Evolutionary conservation across 768 basidiomycete species (phyloP).

Genomic region (Fomitopsis serialis): DNA sequence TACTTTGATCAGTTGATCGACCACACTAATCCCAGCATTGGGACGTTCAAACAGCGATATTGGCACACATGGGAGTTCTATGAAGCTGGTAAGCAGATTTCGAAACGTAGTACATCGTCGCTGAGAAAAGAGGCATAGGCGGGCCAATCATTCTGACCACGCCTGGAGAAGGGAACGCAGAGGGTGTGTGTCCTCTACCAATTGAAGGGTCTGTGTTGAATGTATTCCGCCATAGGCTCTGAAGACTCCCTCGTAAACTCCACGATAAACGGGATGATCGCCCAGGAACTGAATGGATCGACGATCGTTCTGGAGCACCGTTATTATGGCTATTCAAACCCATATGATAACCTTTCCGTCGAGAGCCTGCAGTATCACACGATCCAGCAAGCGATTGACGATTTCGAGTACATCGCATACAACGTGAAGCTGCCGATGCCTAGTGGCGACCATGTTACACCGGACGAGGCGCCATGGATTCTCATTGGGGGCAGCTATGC

Average conservation of each 20-base stretch:
- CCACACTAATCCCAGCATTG: conserved; percentile 47
- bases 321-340: conserved; percentile 75
- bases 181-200: conserved; percentile 19
- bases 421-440: conserved; percentile 65
- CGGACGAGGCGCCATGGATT: conserved; percentile 41
- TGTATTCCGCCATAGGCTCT: conserved; percentile 15
- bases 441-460: conserved; percentile 53
- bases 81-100: conserved; percentile 26
- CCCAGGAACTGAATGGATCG: conserved; percentile 62
- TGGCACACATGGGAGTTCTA: conserved; percentile 70
- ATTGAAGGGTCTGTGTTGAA: not conserved
- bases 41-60: conserved; percentile 74
- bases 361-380: conserved; percentile 56
- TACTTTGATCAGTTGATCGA: conserved; percentile 51
- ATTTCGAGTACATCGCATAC: conserved; percentile 63
- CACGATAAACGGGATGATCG: conserved; percentile 59
- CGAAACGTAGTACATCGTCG: too few relatives aligned
- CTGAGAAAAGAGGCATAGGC: conserved; percentile 11
- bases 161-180: conserved; percentile 60
- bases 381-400: conserved; percentile 70
- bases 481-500: conserved; percentile 39
- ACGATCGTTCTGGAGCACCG: conserved; percentile 66
- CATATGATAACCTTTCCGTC: conserved; percentile 52
- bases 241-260: conserved; percentile 54
- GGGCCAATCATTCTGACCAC: conserved; percentile 63